Base-by-base conservation (phyloP, 345 rosid genomes). In the Eucalyptus grandis region DNA sequence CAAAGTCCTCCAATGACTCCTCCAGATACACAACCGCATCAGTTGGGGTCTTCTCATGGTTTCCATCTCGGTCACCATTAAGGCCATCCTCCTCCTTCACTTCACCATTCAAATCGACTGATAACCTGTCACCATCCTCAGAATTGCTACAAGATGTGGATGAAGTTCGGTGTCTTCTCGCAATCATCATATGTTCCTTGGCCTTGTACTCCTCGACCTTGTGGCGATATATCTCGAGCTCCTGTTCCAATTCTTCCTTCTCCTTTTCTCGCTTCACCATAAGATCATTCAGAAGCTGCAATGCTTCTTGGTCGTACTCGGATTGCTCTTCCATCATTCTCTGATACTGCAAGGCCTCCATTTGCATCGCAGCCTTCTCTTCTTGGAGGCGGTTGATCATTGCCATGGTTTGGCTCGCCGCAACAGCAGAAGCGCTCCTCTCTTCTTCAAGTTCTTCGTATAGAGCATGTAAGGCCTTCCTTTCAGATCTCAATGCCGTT, bases 291-390 rank as follows among this genome's bases (percentile, higher is more conserved):
- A 98, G 89, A 46, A 96, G 89, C 95, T 96, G 99, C 94, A 97
- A 90, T 17, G 99, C 99, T 94, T 98, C 99, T 91, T 98, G 99
- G 88, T 98, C 99, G 24, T 96, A 98, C 90, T 97, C 99, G 0
- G 98, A 92, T 87, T 97, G 99, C 89, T 98, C 99, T 83, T 98
- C 99, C 99, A 98, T 98, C 99, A 98, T 97, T 89, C 99, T 93
- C 92, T 98, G 99, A 50, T 98, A 98, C 92, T 98, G 99, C 92
- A 97, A 91, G 30, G 99, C 99, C 89, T 98, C 99, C 99, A 98
- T 98, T 95, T 97, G 99, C 99, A 97, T 95, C 24, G 99, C 99
- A 0, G 99, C 98, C 91, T 96, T 98, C 94, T 98, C 99, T 90
- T 98, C 99, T 86, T 98, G 99, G 87, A 98, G 96, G 90, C 99